Evolutionary conservation across 2,329 filamentous ascomycete species (phyloP), one percentile per base, ranked within the genome.

Genomic region (Gremmenia infestans): DNA sequence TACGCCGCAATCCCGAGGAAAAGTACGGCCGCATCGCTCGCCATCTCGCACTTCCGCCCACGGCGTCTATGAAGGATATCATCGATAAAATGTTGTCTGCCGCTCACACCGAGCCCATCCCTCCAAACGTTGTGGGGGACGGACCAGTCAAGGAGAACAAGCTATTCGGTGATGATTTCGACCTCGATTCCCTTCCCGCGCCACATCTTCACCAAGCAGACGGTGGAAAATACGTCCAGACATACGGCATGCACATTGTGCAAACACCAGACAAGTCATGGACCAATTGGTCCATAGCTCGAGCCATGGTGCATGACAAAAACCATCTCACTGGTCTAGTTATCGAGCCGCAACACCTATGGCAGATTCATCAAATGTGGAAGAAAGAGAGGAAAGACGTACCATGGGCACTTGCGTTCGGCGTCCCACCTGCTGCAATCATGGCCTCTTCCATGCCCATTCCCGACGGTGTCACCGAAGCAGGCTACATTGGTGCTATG

Each of bases 211-310:
- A 80, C 62, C 54, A 74, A 55, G 61, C 65, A 0, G 78, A 80
- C 54, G 77, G 78, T 0, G 78, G 78, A 0, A 76, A 74, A 52
- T 80, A 80, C 54, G 64, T 80, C 22, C 76, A 79, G 56, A 80
- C 77, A 0, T 77, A 74, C 52, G 78, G 78, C 2, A 76, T 80
- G 65, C 72, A 79, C 50, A 64, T 79, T 9, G 61, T 80, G 0
- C 73, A 75, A 57, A 70, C 72, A 0, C 76, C 78, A 0, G 73
- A 76, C 56, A 71, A 69, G 2, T 67, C 65, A 11, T 80, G 78
- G 78, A 77, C 74, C 0, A 77, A 76, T 59, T 77, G 74, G 75
- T 74, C 72, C 0, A 75, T 77, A 52, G 68, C 70, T 2, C 67
- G 75, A 0, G 76, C 72, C 1, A 80, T 80, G 77, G 70, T 80